Percentiles rank a stretch among this genome's conserved stretches.
These are phyloP conservation scores for Blastobotrys malaysiensis DNA, from an alignment of 1,139 yeast species.

Conservation along the genomic window DNA sequence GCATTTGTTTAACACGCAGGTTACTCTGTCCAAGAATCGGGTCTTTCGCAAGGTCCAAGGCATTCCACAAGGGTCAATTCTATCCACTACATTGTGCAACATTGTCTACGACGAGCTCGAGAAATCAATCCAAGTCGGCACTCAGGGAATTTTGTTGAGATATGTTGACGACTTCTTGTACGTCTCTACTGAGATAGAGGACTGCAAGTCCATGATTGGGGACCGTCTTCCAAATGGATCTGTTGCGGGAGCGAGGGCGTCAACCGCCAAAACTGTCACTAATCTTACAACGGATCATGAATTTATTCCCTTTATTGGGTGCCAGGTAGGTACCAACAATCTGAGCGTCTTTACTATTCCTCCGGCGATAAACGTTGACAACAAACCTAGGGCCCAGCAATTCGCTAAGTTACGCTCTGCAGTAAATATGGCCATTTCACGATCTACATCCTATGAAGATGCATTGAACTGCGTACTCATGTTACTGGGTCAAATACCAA, in stretches of 20 bases:
- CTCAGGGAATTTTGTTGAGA: slow-evolving; percentile 45
- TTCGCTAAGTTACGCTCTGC: neutral
- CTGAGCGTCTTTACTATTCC: neutral
- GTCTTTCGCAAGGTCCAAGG: slow-evolving; percentile 54
- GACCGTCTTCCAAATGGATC: slow-evolving; percentile 31
- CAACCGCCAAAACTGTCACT: slow-evolving; percentile 48
- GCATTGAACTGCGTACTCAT: neutral
- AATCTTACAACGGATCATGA: slow-evolving; percentile 21
- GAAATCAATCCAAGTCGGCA: slow-evolving; percentile 18
- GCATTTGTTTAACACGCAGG: slow-evolving; percentile 40
- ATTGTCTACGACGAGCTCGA: slow-evolving; percentile 64
- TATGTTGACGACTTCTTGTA: slow-evolving; percentile 84
- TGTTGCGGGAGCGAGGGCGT: slow-evolving; percentile 56
- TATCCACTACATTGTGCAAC: slow-evolving; percentile 75
- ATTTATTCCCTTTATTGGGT: neutral
- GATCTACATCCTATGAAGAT: neutral
- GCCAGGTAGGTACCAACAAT: neutral
- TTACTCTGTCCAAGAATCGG: slow-evolving; percentile 36
- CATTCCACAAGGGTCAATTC: slow-evolving; percentile 78
- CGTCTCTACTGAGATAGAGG: slow-evolving; percentile 41
- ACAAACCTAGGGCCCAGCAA: neutral
- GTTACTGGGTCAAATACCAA: neutral
- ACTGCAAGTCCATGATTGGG: slow-evolving; percentile 27
- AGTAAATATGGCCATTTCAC: neutral
- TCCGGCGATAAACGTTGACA: neutral